phyloP scores from a whole-genome alignment of 805 yeast genomes.

The Suhomyces pyralidae region DNA sequence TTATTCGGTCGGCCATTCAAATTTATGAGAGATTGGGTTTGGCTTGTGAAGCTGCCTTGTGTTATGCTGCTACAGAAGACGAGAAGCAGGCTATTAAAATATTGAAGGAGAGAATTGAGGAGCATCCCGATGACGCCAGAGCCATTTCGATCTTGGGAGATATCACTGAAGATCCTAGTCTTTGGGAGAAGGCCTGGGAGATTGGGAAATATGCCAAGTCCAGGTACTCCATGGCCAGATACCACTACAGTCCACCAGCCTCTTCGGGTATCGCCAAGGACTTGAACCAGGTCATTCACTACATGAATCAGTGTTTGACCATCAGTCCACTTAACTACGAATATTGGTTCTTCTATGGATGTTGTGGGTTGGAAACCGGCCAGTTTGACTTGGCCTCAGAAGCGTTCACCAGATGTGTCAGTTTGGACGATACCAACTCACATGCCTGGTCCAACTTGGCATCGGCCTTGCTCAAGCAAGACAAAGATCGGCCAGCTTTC shows the following conservation, averaged over 20 bases:
- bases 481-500: slow-evolving; percentile 73
- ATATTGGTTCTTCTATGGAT: slow-evolving; percentile 92
- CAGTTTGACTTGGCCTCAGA: slow-evolving; percentile 79
- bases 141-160: slow-evolving; percentile 86
- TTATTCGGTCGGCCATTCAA: slow-evolving; percentile 81
- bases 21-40: slow-evolving; percentile 77
- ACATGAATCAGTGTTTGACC: slow-evolving; percentile 70
- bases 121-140: slow-evolving; percentile 73
- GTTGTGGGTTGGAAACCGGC: slow-evolving; percentile 73
- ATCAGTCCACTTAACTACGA: slow-evolving; percentile 72
- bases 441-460: slow-evolving; percentile 92
- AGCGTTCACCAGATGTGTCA: slow-evolving; percentile 87
- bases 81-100: slow-evolving; percentile 62
- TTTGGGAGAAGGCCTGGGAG: slow-evolving; percentile 88
- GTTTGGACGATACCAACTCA: slow-evolving; percentile 75
- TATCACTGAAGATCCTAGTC: slow-evolving; percentile 65
- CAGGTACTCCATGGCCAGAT: slow-evolving; percentile 75
- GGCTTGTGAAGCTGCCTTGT: slow-evolving; percentile 81
- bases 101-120: slow-evolving; percentile 49
- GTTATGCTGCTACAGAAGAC: slow-evolving; percentile 83
- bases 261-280: slow-evolving; percentile 51
- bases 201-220: slow-evolving; percentile 81
- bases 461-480: slow-evolving; percentile 64
- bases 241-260: slow-evolving; percentile 63
- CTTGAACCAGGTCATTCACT: slow-evolving; percentile 52